Evolutionary conservation across 106 monocot species (phyloP).

Genomic region (Apostasia ramifera): DNA sequence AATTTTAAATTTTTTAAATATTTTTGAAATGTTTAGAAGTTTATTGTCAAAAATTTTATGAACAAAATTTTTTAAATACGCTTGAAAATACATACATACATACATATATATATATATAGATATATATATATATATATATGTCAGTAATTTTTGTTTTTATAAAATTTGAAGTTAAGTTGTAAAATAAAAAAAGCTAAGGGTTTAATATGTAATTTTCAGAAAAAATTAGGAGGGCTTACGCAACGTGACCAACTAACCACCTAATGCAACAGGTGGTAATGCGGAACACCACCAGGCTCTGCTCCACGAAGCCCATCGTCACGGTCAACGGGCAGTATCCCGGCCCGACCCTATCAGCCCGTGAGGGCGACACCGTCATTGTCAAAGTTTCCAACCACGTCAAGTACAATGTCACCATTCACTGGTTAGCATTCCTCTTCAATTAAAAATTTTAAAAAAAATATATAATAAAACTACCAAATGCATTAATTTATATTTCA

Average conservation of each 20-base stretch:
- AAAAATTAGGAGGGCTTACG: not conserved
- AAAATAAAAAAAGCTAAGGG: not conserved
- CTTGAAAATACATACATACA: too few relatives aligned
- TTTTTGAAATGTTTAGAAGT: not conserved
- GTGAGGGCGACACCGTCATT: slow-evolving; percentile 45
- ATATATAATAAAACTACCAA: too few relatives aligned
- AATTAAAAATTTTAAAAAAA: too few relatives aligned
- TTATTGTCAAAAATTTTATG: not conserved
- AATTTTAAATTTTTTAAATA: not conserved
- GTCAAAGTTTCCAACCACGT: slow-evolving; percentile 47
- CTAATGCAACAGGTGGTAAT: slow-evolving; percentile 21
- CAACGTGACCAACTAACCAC: not conserved
- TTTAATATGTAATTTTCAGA: not conserved
- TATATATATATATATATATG: not conserved
- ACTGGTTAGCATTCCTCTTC: slow-evolving; percentile 30
- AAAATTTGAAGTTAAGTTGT: not conserved
- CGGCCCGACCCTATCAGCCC: slow-evolving; percentile 37
- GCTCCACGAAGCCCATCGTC: slow-evolving; percentile 36
- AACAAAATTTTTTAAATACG: too few relatives aligned
- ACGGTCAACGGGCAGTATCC: slow-evolving; percentile 52
- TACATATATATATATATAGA: too few relatives aligned
- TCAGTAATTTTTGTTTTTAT: not conserved
- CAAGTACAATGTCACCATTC: slow-evolving; percentile 43
- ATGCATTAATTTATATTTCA: too few relatives aligned
- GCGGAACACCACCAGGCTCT: slow-evolving; percentile 30